Evolutionary conservation across 331 rosid species (phyloP), one percentile per base, ranked within the genome.

Genomic region (Pyracantha coccinea): DNA sequence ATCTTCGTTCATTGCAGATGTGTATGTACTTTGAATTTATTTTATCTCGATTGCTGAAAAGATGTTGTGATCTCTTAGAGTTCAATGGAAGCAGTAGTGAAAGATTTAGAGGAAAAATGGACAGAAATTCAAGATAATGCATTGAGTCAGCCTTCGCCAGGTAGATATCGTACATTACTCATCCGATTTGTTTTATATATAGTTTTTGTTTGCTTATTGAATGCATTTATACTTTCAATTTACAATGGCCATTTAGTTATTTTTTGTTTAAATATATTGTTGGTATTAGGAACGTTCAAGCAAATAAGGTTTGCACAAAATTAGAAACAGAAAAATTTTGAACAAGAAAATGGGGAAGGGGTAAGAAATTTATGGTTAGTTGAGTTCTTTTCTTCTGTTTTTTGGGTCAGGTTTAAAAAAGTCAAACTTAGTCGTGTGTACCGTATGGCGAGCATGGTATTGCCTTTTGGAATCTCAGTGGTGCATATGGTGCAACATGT

Each of bases 141-240:
- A 1, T 84, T 88, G 41, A 81, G 85, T 77, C 93, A 86, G 77
- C 99, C 97, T 70, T 79, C 93, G 65, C 97, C 97, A 72, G 99
- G 97, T 92, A 67, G 97, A 96, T 94, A 82, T 31, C 23, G 45
- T 60, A 25, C 20, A 21, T 67, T 5, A 13, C 41, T 5, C 20
- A 38, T 23, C 19, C 0, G 0, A 57, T 23, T 12, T 71, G n/a
- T 19, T 29, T 32, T 17, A 24, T 21, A 29, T 47, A 53, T 35
- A 6, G 4, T 33, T 2, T 41, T 29, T 64, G n/a, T 21, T 24
- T 64, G 20, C 71, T 57, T 4, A 52, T 61, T 64, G 52, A 70
- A 63, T 25, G 69, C 35, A 41, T 23, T 50, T 57, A 33, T 10
- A 57, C 66, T 32, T 33, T 15, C 47, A 33, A 35, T 33, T 57